A percentile compares a stretch with the other conserved stretches of the same genome.
phyloP scores from a whole-genome alignment of 2,329 filamentous ascomycete genomes.

The Dothideomycetes sp. region DNA sequence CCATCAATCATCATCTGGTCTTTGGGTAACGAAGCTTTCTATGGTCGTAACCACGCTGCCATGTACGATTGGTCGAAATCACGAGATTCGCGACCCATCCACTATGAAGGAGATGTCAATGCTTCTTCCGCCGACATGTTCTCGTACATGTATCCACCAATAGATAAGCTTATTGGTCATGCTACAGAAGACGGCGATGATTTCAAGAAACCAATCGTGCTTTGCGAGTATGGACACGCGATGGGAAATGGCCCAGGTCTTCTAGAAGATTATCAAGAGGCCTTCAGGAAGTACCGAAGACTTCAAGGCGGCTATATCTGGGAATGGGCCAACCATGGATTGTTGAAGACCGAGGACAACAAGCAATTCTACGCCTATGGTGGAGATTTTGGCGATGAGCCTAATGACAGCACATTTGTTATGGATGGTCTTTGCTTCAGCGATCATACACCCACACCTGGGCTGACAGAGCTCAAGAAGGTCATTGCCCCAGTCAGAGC shows the following conservation, averaged over 20 bases:
- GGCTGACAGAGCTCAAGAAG: constrained; percentile 36
- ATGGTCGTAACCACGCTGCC: constrained; percentile 56
- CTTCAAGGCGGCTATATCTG: constrained; percentile 53
- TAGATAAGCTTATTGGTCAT: constrained; percentile 44
- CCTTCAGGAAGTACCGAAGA: constrained; percentile 51
- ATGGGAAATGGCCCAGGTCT: constrained; percentile 69
- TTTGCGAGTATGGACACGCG: constrained; percentile 49
- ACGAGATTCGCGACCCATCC: constrained; percentile 51
- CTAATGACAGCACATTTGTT: constrained; percentile 36
- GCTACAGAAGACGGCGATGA: constrained; percentile 30
- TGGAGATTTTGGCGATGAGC: constrained; percentile 35
- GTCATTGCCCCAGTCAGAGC: constrained; percentile 33
- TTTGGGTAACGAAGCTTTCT: constrained; percentile 65
- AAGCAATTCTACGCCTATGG: constrained; percentile 36
- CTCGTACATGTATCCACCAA: constrained; percentile 56
- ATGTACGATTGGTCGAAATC: constrained; percentile 57
- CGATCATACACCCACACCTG: constrained; percentile 33
- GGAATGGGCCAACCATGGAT: constrained; percentile 40
- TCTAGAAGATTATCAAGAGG: constrained; percentile 57
- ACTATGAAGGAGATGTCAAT: constrained; percentile 57
- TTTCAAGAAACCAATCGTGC: constrained; percentile 45
- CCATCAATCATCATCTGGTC: constrained; percentile 65
- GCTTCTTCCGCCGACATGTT: constrained; percentile 56
- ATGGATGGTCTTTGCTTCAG: constrained; percentile 37
- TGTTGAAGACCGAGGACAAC: constrained; percentile 31